Conservation (phyloP, 2,329 filamentous ascomycete species). For the Alternaria incomplexa region DNA sequence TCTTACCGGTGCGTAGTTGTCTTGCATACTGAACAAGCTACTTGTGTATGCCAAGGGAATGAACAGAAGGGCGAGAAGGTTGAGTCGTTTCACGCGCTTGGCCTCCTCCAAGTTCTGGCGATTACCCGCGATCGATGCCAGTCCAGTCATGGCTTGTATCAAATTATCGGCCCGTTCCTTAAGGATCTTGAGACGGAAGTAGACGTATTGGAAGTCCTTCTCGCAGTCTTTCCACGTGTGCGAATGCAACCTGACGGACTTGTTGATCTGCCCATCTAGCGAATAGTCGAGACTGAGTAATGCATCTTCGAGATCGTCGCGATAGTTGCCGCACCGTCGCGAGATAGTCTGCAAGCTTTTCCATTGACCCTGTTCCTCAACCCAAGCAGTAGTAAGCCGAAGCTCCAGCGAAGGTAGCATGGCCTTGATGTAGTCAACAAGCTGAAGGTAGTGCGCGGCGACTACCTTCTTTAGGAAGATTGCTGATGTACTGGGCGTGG, state of each 20-base stretch:
- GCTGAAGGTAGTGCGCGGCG: conserved; percentile 40
- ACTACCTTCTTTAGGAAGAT: conserved; percentile 45
- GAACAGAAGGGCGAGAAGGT: conserved; percentile 41
- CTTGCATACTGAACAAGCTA: conserved; percentile 44
- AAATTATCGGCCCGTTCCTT: conserved; percentile 43
- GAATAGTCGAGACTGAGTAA: conserved; percentile 37
- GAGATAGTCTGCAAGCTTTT: conserved; percentile 40
- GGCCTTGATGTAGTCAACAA: conserved; percentile 44
- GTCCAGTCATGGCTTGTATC: conserved; percentile 43
- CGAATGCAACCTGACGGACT: neutral
- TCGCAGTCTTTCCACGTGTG: conserved; percentile 34
- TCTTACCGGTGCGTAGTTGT: conserved; percentile 32
- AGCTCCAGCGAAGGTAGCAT: conserved; percentile 45
- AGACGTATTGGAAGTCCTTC: conserved; percentile 43
- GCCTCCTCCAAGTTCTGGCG: conserved; percentile 44
- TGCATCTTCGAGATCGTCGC: conserved; percentile 45
- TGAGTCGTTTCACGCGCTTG: conserved; percentile 43
- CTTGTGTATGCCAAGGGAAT: conserved; percentile 44
- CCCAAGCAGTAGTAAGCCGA: conserved; percentile 39
- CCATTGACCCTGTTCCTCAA: conserved; percentile 45
- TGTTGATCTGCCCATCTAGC: conserved; percentile 13
- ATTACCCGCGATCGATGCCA: conserved; percentile 43
- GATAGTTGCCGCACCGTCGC: conserved; percentile 43
- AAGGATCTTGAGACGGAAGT: conserved; percentile 40
- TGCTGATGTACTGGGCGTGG: conserved; percentile 25